phyloP scores from a whole-genome alignment of 139 green algal genomes.

The Chlorella sorokiniana region DNA sequence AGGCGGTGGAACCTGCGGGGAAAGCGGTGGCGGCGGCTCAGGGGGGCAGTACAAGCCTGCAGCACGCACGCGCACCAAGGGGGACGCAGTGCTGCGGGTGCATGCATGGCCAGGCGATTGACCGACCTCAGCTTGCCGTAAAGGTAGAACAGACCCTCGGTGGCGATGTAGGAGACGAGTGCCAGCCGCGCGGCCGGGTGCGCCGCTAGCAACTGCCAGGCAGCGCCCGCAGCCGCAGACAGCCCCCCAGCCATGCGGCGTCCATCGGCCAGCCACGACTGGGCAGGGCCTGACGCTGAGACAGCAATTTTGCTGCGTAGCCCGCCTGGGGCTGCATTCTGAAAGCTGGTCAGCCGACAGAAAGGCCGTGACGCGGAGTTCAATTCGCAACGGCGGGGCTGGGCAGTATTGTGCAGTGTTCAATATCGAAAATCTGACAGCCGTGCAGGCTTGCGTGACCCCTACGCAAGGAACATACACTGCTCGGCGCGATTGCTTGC shows the following conservation, averaged over 20 bases:
- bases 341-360: background rate
- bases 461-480: too few species aligned
- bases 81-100: background rate
- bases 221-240: background rate
- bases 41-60: too few species aligned
- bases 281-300: background rate
- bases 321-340: background rate
- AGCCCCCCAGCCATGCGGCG: background rate
- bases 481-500: too few species aligned
- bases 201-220: background rate
- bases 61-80: background rate
- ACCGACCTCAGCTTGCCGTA: background rate
- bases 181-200: background rate
- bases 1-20: background rate
- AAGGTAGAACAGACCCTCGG: conserved; percentile 3
- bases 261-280: background rate
- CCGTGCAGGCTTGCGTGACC: too few species aligned
- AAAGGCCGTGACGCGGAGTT: too few species aligned
- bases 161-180: background rate
- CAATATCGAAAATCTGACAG: too few species aligned
- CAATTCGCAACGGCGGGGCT: too few species aligned
- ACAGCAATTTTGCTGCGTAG: conserved; percentile 3
- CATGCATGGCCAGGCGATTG: background rate
- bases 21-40: too few species aligned
- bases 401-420: too few species aligned